phyloP scores from a whole-genome alignment of 2,329 filamentous ascomycete genomes.

The Dactylellina parvicollis region DNA sequence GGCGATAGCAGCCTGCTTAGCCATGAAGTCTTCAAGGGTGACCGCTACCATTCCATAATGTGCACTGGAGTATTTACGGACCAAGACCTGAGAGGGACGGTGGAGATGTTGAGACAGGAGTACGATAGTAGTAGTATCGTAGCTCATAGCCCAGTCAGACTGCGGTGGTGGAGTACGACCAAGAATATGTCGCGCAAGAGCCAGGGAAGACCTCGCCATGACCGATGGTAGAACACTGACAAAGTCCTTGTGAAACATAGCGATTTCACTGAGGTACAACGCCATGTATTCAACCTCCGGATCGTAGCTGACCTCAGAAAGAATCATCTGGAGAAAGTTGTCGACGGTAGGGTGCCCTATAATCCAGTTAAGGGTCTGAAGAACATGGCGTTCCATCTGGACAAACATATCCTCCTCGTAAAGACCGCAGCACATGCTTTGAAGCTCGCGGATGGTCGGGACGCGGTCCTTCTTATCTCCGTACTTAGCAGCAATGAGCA shows the following conservation, averaged over 20 bases:
- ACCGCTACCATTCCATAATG: conserved; percentile 73
- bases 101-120: conserved; percentile 73
- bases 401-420: conserved; percentile 99
- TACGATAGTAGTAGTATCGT: conserved; percentile 67
- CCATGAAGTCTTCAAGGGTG: conserved; percentile 73
- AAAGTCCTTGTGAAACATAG: conserved; percentile 95
- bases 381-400: conserved; percentile 99
- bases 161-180: conserved; percentile 68
- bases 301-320: conserved; percentile 79
- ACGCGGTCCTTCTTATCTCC: conserved; percentile 98
- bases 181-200: conserved; percentile 85
- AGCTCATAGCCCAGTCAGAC: conserved; percentile 61
- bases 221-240: conserved; percentile 90
- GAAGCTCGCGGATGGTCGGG: conserved; percentile 95
- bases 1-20: conserved; percentile 69
- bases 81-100: conserved; percentile 73
- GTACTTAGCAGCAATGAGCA: conserved; percentile 97
- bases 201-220: conserved; percentile 86
- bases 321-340: conserved; percentile 87
- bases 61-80: conserved; percentile 74
- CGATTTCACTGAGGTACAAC: conserved; percentile 92
- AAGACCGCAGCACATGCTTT: conserved; percentile 98
- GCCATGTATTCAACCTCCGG: conserved; percentile 93
- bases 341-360: conserved; percentile 97
- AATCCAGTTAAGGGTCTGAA: conserved; percentile 95